A percentile compares a stretch with the other conserved stretches of the same genome.
These are phyloP conservation scores for Malus hybrid DNA, from an alignment of 331 rosid species.

Conservation along the genomic window DNA sequence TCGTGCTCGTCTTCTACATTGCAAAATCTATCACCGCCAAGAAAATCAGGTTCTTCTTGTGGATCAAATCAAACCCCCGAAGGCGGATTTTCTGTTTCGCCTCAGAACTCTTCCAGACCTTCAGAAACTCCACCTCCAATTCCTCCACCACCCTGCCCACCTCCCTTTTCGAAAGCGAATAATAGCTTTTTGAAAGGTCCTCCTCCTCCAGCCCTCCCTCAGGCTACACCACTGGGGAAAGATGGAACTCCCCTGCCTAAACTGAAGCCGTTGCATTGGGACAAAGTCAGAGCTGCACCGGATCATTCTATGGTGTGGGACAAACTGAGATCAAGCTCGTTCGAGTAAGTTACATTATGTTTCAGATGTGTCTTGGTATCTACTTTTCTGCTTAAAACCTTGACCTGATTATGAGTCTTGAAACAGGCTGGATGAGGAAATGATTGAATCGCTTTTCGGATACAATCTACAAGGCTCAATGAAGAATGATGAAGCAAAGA, in stretches of 20 bases:
- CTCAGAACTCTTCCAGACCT: conserved; percentile 6
- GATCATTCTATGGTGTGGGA: conserved; percentile 96
- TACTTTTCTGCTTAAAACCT: neutral
- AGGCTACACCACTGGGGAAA: conserved; percentile 57
- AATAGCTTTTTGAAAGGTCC: conserved; percentile 39
- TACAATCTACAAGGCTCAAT: conserved; percentile 69
- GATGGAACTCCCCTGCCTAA: conserved; percentile 74
- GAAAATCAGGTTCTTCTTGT: conserved; percentile 39
- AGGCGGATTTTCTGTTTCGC: conserved; percentile 26
- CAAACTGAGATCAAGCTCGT: conserved; percentile 86
- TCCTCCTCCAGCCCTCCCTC: conserved; percentile 80
- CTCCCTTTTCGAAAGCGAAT: conserved; percentile 42
- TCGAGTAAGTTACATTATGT: conserved; percentile 58
- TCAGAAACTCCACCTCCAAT: conserved; percentile 33
- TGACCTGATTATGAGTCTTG: neutral
- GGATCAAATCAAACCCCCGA: conserved; percentile 31
- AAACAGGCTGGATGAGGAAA: conserved; percentile 90
- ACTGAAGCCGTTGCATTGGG: conserved; percentile 98
- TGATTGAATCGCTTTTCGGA: conserved; percentile 97
- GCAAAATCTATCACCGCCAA: conserved; percentile 44
- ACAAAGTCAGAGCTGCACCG: conserved; percentile 92
- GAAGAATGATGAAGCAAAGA: conserved; percentile 70
- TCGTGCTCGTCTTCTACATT: conserved; percentile 48
- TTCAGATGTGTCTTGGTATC: neutral
- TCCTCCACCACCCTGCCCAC: conserved; percentile 88